Base-by-base conservation (phyloP, 139 green algal species). In the Micractinium conductrix region DNA sequence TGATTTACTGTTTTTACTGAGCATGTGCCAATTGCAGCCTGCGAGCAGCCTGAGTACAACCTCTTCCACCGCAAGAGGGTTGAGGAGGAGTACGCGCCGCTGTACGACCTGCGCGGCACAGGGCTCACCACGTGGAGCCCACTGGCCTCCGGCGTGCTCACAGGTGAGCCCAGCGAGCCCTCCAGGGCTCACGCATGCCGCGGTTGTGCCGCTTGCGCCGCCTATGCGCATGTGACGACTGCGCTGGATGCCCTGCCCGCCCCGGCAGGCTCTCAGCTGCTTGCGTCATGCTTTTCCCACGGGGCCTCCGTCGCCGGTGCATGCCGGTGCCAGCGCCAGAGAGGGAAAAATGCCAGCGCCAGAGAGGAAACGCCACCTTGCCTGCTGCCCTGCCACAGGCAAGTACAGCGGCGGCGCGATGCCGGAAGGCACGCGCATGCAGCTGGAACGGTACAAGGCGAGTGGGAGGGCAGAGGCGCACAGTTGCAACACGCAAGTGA, bases 41-140 rank as follows among this genome's bases (percentile, higher is more conserved):
- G 94, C 58, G 95, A 98, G 81, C 95, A 98, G 89, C 93, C 94
- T 0, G 88, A 98, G 86, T 98, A 98, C 92, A 97, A 98, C 88
- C 44, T 98, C 28, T 91, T 98, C 48, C 75, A 93, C 9, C 80
- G 95, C 21, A 79, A 93, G 4, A 90, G 93, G 81, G 94, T 96
- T 21, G 37, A 83, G 84, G 68, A 68, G 7, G 94, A 97, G 45
- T 97, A 91, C 65, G 48, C 74, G 30, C 90, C 93, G 6, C 82
- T 97, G 19, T 97, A 95, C 79, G 79, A 92, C 17, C 83, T 86
- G 58, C 90, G 83, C 58, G 93, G 92, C 17, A 78, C 93, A 71
- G 95, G 95, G 4, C 82, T 94, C 2, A 98, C 95, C 38, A 96
- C 90, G 33, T 98, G 94, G 93, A 90, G 71, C 62, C 95, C 95